A percentile compares a stretch with the other conserved stretches of the same genome.
Evolutionary conservation across 1,284 basidiomycete species (phyloP).

Genomic region (Austroboletus novae-zelandiae): DNA sequence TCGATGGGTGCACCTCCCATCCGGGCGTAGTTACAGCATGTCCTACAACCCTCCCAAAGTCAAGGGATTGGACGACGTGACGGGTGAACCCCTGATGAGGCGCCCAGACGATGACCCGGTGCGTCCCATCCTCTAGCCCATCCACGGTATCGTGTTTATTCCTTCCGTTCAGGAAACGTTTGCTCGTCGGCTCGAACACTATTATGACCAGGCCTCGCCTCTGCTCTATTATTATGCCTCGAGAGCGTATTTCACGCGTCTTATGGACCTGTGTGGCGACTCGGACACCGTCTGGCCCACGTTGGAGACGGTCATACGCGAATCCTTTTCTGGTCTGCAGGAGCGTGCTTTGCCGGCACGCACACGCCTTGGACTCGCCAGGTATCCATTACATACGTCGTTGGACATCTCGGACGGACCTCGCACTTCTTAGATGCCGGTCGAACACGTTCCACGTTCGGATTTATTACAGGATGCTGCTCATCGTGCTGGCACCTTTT

Average conservation of each 20-base stretch:
- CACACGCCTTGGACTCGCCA: slow-evolving; percentile 18
- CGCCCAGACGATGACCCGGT: slow-evolving; percentile 92
- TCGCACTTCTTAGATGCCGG: slow-evolving; percentile 15
- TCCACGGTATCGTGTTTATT: too few species aligned
- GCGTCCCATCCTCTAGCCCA: slow-evolving; percentile 28
- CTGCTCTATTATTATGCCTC: slow-evolving; percentile 75
- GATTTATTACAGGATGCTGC: neutral
- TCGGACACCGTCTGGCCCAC: slow-evolving; percentile 25
- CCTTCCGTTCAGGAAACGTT: slow-evolving; percentile 69
- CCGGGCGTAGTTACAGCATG: slow-evolving; percentile 90
- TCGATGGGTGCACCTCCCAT: slow-evolving; percentile 90
- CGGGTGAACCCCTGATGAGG: slow-evolving; percentile 87
- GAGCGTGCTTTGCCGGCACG: slow-evolving; percentile 14
- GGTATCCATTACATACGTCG: slow-evolving; percentile 12
- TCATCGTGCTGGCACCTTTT: neutral
- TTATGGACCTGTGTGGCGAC: slow-evolving; percentile 26
- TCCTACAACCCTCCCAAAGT: slow-evolving; percentile 88
- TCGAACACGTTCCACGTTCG: neutral
- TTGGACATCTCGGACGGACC: slow-evolving; percentile 12
- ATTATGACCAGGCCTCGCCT: slow-evolving; percentile 84
- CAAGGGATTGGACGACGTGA: slow-evolving; percentile 85
- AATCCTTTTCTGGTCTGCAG: slow-evolving; percentile 14
- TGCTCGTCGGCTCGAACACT: slow-evolving; percentile 74
- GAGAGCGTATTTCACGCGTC: slow-evolving; percentile 29
- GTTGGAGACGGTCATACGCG: slow-evolving; percentile 19